Evolutionary conservation across 2,329 filamentous ascomycete species (phyloP).

Genomic region (Lachnellula occidentalis): DNA sequence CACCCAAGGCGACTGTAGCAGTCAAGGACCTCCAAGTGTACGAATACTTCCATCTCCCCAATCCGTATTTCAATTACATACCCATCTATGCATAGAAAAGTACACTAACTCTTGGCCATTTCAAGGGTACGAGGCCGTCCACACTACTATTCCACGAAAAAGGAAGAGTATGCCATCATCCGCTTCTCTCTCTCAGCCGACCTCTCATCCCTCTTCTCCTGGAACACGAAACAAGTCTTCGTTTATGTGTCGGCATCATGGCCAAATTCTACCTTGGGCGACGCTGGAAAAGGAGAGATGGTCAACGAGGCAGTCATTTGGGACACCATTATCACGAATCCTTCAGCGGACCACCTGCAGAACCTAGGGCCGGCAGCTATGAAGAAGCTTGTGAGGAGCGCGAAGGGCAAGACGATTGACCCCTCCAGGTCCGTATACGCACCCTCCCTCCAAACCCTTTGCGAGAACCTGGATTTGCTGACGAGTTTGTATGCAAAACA

Average conservation of each 20-base stretch:
- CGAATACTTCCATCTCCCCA: constrained; percentile 22
- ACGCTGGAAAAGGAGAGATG: constrained; percentile 16
- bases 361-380: constrained; percentile 55
- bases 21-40: constrained; percentile 84
- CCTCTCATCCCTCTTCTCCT: constrained; percentile 87
- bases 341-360: constrained; percentile 56
- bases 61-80: not conserved
- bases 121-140: constrained; percentile 77
- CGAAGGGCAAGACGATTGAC: constrained; percentile 55
- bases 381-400: constrained; percentile 57
- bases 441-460: too few species aligned
- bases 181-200: constrained; percentile 91
- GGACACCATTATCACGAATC: constrained; percentile 86
- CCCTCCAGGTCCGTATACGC: constrained; percentile 23
- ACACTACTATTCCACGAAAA: constrained; percentile 91
- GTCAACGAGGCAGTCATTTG: constrained; percentile 80
- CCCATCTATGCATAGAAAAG: not conserved
- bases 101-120: not conserved
- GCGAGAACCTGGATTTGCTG: not conserved
- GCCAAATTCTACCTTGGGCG: constrained; percentile 35
- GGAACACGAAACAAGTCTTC: constrained; percentile 99
- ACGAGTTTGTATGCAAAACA: constrained; percentile 28
- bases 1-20: constrained; percentile 58
- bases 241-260: constrained; percentile 87
- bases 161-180: constrained; percentile 93